phyloP scores from a whole-genome alignment of 73 alveolate genomes.

The Symbiodinium pilosum region DNA sequence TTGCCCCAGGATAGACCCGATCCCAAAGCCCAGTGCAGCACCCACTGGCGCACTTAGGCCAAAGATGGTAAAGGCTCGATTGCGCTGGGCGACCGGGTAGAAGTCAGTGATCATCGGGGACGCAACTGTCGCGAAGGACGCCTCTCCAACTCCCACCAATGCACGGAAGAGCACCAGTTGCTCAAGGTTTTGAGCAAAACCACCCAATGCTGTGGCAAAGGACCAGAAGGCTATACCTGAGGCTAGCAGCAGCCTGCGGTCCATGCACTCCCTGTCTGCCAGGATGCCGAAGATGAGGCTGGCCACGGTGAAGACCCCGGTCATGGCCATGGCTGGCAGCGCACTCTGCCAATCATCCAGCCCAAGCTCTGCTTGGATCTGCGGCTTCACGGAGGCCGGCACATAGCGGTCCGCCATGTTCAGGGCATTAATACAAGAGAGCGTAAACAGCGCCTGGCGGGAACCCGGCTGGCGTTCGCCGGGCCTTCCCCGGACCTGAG shows the following conservation, averaged over 20 bases:
- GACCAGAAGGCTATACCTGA: slow-evolving; percentile 60
- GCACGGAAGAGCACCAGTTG: slow-evolving; percentile 40
- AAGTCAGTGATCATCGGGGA: slow-evolving; percentile 19
- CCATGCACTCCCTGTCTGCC: slow-evolving; percentile 53
- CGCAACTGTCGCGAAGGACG: slow-evolving; percentile 58
- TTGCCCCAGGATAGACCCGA: slow-evolving; percentile 33
- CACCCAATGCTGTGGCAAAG: slow-evolving; percentile 43
- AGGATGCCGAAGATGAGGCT: slow-evolving; percentile 22
- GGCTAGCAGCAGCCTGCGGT: slow-evolving; percentile 47
- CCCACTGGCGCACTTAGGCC: slow-evolving; percentile 89
- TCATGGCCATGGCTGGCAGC: slow-evolving; percentile 78
- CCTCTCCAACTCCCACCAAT: slow-evolving; percentile 78
- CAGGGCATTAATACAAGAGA: slow-evolving; percentile 30
- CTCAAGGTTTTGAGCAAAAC: slow-evolving; percentile 31
- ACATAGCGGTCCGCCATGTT: slow-evolving; percentile 77
- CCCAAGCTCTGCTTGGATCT: slow-evolving; percentile 20
- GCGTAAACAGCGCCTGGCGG: neutral
- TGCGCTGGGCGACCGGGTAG: slow-evolving; percentile 53
- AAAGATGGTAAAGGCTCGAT: slow-evolving; percentile 65
- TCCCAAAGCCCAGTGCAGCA: slow-evolving; percentile 52
- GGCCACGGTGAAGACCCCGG: slow-evolving; percentile 19
- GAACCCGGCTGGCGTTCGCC: neutral
- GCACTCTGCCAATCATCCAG: slow-evolving; percentile 65
- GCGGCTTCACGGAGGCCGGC: slow-evolving; percentile 56
- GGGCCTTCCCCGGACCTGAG: too few species aligned